phyloP scores from a whole-genome alignment of 169 alveolate genomes.

The Plasmodium malariae region DNA sequence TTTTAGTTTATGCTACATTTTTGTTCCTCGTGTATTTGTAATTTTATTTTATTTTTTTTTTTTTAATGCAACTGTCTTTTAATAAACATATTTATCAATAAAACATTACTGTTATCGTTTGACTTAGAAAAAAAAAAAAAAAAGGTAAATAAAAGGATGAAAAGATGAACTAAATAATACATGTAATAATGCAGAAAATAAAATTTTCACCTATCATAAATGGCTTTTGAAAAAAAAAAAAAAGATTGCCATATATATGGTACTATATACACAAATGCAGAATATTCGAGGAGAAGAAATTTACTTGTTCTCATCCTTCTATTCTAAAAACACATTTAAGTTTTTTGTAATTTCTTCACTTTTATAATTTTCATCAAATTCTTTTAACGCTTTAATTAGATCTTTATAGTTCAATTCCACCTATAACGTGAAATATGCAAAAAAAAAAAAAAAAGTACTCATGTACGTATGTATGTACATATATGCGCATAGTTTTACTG shows the following conservation, averaged over 20 bases:
- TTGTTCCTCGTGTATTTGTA: background rate
- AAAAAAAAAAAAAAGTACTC: background rate
- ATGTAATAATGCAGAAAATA: no score
- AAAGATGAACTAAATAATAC: no score
- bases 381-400: constrained; percentile 27
- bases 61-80: background rate
- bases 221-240: no score
- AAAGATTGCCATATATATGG: no score
- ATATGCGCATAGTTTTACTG: no score
- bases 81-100: background rate
- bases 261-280: no score
- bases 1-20: background rate
- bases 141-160: no score
- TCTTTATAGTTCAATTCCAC: constrained; percentile 48
- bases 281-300: no score
- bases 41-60: background rate
- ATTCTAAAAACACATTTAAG: constrained; percentile 43
- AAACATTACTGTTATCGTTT: background rate
- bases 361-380: constrained; percentile 30
- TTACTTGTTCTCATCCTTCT: background rate
- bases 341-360: constrained; percentile 48
- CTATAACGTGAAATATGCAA: background rate
- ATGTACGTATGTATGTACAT: background rate
- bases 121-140: no score
- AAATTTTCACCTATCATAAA: no score